Conservation (phyloP, 352 stramenopile genomes). For the Phytopythium delawarense region DNA sequence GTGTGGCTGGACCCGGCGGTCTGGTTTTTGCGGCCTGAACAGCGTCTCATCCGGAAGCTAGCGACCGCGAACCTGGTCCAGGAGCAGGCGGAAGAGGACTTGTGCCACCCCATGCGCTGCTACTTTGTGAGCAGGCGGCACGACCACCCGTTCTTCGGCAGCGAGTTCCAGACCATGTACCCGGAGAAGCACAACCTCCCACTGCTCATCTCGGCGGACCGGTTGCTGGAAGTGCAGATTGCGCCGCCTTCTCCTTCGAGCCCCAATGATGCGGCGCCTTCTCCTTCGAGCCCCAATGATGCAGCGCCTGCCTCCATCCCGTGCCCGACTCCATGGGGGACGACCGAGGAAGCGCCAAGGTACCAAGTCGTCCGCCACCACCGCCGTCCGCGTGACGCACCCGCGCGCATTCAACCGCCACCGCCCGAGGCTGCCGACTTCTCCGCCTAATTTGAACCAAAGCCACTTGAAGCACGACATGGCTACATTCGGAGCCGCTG, state of each 20-base stretch:
- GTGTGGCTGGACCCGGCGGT: slow-evolving; percentile 1
- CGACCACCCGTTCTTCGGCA: slow-evolving; percentile 1
- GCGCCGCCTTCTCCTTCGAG: not conserved
- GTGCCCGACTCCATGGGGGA: not conserved
- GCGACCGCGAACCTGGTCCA: not conserved
- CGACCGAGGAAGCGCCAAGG: not conserved
- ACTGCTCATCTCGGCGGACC: not conserved
- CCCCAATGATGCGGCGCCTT: not conserved
- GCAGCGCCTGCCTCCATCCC: not conserved
- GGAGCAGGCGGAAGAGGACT: slow-evolving; percentile 1
- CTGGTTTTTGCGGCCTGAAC: not conserved
- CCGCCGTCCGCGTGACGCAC: not conserved
- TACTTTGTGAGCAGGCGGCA: not conserved
- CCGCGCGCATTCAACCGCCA: not conserved
- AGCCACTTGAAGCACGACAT: no score
- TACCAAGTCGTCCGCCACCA: not conserved
- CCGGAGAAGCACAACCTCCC: slow-evolving; percentile 1
- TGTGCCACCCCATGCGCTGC: not conserved
- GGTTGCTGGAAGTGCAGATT: not conserved
- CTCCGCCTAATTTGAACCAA: not conserved
- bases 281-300: not conserved
- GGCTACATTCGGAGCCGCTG: no score
- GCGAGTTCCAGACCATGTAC: not conserved
- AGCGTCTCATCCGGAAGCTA: not conserved
- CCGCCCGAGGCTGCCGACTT: not conserved